Base-by-base conservation (phyloP, 805 yeast genomes). In the Ogataea degrootiae region DNA sequence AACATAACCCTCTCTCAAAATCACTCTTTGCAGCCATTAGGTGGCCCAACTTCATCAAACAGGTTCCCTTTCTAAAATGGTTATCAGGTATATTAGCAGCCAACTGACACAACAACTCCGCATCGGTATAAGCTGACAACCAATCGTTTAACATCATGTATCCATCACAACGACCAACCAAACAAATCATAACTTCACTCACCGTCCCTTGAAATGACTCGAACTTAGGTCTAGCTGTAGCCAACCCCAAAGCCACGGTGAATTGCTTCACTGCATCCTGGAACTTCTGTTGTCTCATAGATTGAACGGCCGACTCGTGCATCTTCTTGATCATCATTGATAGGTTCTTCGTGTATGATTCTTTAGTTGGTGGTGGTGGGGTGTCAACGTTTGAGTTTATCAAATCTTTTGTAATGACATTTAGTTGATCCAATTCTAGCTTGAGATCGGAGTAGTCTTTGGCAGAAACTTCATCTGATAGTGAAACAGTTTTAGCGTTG, bases 141-240 rank as follows among this genome's bases (percentile, higher is more conserved):
- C 72, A 80, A 45, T 79, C 71, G 37, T 77, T 73, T 44, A 72
- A 67, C 62, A 81, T 72, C 59, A 85, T 68, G 54, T 78, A 73
- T 0, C 90, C 82, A 59, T 86, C 95, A 23, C 87, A 77, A 52
- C 91, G 73, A 43, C 86, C 82, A 73, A 82, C 81, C 45, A 86
- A 65, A 60, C 85, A 78, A 55, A 82, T 74, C 39, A 79, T 74
- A 43, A 84, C 65, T 61, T 86, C 94, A 61, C 82, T 86, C 43
- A 85, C 63, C 26, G 87, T 84, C 15, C 84, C 74, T 51, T 80
- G 89, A 63, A 86, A 86, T 5, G 85, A 72, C 60, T 86, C 94
- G 69, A 83, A 85, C 60, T 83, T 82, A 38, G 83, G 77, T 65
- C 94, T 75, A 56, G 84, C 81, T 41, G 72, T 63, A 15, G 85